A percentile compares a stretch with the other conserved stretches of the same genome.
These are phyloP conservation scores for Naganishia onofrii DNA, from an alignment of 768 basidiomycete genomes.

Conservation along the genomic window DNA sequence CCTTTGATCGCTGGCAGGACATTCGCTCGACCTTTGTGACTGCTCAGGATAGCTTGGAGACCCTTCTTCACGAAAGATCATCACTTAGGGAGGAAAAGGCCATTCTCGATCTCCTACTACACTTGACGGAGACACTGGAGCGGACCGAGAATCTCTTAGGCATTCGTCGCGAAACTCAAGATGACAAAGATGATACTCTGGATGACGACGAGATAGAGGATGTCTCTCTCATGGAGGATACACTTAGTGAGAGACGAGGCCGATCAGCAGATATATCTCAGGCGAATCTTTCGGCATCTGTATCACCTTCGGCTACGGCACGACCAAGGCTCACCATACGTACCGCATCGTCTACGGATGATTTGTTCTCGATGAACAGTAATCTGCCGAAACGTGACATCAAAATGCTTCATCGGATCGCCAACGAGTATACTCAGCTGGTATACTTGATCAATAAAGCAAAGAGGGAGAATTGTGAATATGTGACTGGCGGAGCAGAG, in stretches of 20 bases:
- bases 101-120: constrained; percentile 78
- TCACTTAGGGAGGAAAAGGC: constrained; percentile 84
- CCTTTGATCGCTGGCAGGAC: constrained; percentile 21
- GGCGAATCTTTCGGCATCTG: neutral
- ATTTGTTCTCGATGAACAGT: neutral
- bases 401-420: constrained; percentile 66
- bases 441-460: constrained; percentile 86
- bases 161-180: neutral
- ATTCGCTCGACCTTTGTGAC: constrained; percentile 29
- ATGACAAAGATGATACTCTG: constrained; percentile 4
- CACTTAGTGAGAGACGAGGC: neutral
- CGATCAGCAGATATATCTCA: neutral
- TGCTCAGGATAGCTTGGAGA: constrained; percentile 65
- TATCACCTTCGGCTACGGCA: neutral
- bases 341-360: constrained; percentile 5
- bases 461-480: constrained; percentile 68
- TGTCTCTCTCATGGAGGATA: neutral
- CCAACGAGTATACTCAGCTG: constrained; percentile 86
- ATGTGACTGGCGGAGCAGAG: constrained; percentile 55
- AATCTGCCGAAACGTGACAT: constrained; percentile 23
- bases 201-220: neutral
- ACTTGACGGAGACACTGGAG: constrained; percentile 84
- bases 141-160: constrained; percentile 78
- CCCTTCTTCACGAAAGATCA: constrained; percentile 72
- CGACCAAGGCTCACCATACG: constrained; percentile 22